Evolutionary conservation across 1,139 yeast genomes (phyloP).

Genomic region (Ogataea hybrid): DNA sequence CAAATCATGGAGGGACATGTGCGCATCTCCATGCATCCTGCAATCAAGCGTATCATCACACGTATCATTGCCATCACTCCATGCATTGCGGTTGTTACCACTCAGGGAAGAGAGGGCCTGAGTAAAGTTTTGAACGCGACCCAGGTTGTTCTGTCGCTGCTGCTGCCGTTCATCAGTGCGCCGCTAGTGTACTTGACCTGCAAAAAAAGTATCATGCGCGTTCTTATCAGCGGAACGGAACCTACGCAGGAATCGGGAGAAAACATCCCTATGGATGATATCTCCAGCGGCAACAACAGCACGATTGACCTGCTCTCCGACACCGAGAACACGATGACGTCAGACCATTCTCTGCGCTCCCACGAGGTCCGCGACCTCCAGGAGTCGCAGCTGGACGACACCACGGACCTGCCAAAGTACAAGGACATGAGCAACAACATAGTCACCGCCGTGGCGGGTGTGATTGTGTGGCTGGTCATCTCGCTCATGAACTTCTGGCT

Average conservation of each 20-base stretch:
- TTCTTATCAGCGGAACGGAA: constrained; percentile 31
- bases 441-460: no score
- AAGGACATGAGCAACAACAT: no score
- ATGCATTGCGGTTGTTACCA: constrained; percentile 73
- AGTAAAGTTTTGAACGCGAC: constrained; percentile 77
- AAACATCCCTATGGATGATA: no score
- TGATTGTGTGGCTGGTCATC: no score
- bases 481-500: no score
- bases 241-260: constrained; percentile 24
- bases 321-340: no score
- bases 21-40: constrained; percentile 82
- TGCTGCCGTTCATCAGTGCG: constrained; percentile 87
- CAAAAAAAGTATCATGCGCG: constrained; percentile 73
- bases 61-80: constrained; percentile 86
- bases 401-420: no score
- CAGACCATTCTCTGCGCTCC: no score
- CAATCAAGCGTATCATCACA: constrained; percentile 79
- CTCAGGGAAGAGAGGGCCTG: constrained; percentile 84
- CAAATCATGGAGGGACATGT: constrained; percentile 95
- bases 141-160: constrained; percentile 82
- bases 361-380: no score
- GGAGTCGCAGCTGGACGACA: no score
- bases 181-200: constrained; percentile 87
- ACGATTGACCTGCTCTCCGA: no score
- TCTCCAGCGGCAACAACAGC: no score